Evolutionary conservation across 1,284 basidiomycete genomes (phyloP), one percentile per base, ranked within the genome.

Genomic region (Tremellales sp.): DNA sequence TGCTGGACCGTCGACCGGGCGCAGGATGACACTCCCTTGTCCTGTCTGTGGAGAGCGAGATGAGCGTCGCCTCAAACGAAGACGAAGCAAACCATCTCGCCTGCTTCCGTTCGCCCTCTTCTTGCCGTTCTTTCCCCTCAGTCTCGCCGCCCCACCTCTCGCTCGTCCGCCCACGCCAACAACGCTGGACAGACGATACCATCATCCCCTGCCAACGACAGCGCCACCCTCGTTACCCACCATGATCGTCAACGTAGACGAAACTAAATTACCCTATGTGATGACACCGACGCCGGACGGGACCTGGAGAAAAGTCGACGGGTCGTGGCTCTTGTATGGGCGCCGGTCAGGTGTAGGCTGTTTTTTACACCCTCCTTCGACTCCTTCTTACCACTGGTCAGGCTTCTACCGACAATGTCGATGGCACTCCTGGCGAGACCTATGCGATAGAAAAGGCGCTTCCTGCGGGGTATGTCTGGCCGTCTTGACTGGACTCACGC

Each of bases 11-110:
- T n/a, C n/a, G n/a, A n/a, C n/a, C n/a, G n/a, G n/a, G n/a, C n/a
- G n/a, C n/a, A n/a, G n/a, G n/a, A n/a, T n/a, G n/a, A n/a, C n/a
- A n/a, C n/a, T n/a, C n/a, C n/a, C 32, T 27, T 14, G 3, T 32
- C 4, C 19, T 29, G 18, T 21, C 10, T 16, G 14, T 14, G 25
- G 40, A 37, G 3, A 25, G 12, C n/a, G 22, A 18, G 16, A 24
- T 24, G 19, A n/a, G n/a, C n/a, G n/a, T 47, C 37, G 14, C 45
- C 25, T 40, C 28, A n/a, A 22, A 34, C 73, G 5, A 78, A 79
- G 31, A 72, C 84, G 37, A 85, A 81, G 82, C 74, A 71, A 39
- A 77, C 80, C 31, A 79, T 84, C 46, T 69, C 13, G n/a, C n/a
- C n/a, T n/a, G n/a, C n/a, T n/a, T n/a, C n/a, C n/a, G n/a, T n/a